phyloP scores from a whole-genome alignment of 257 asterid genomes.

The Solanum virginianum region DNA sequence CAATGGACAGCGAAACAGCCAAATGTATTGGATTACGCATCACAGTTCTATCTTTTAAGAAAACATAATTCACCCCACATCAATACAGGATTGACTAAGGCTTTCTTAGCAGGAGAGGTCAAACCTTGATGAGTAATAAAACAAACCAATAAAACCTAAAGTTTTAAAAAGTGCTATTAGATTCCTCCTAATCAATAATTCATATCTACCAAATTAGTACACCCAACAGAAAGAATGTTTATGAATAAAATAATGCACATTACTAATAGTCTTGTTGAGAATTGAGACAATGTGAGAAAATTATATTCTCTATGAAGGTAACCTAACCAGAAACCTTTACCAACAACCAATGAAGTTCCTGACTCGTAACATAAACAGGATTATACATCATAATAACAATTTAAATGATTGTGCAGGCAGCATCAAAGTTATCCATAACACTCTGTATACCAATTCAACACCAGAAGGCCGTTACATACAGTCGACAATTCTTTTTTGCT shows the following conservation, averaged over 20 bases:
- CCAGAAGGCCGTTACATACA: neutral
- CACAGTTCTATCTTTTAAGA: neutral
- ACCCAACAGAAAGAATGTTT: neutral
- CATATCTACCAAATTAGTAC: neutral
- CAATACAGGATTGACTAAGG: neutral
- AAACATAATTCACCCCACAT: neutral
- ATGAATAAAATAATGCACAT: neutral
- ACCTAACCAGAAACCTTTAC: neutral
- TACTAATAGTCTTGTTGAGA: neutral
- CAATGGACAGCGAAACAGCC: neutral
- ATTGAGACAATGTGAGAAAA: neutral
- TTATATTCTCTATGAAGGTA: neutral
- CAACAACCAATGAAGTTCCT: neutral
- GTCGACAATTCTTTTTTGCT: neutral
- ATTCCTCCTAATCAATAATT: neutral
- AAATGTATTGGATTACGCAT: neutral
- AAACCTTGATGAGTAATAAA: neutral
- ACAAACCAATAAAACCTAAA: neutral
- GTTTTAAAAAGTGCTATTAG: neutral
- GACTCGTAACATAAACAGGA: neutral
- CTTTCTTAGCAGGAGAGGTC: neutral
- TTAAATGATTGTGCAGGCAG: neutral
- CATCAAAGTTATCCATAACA: neutral
- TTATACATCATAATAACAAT: neutral
- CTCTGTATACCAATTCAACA: neutral